Percentiles rank a stretch among this genome's conserved stretches.
These are phyloP conservation scores for Amanita exitialis DNA, from an alignment of 768 basidiomycete genomes.

Conservation along the genomic window DNA sequence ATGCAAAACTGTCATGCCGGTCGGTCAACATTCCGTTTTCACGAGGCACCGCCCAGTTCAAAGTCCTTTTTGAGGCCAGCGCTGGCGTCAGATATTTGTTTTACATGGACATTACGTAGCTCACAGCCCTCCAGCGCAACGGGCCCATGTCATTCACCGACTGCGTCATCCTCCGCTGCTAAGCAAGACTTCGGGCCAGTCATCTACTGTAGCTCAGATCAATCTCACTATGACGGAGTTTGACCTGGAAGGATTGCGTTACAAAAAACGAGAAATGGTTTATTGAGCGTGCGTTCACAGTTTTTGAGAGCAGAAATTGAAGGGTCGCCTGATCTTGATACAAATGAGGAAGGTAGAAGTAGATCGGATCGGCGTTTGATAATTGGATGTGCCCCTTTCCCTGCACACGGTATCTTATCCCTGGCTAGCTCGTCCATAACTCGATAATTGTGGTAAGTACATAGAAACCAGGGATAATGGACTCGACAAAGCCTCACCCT, in stretches of 20 bases:
- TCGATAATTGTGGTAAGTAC: background rate
- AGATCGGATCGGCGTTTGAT: background rate
- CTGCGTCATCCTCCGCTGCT: conserved; percentile 36
- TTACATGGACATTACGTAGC: background rate
- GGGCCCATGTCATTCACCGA: conserved; percentile 28
- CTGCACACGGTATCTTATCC: background rate
- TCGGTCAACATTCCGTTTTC: conserved; percentile 4
- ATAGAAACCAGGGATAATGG: background rate
- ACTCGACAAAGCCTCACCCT: background rate
- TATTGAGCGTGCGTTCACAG: conserved; percentile 27
- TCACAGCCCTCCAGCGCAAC: conserved; percentile 15
- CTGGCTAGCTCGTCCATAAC: background rate
- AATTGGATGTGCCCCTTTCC: background rate
- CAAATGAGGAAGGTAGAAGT: background rate
- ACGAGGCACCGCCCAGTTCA: conserved; percentile 5
- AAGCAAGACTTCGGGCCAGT: conserved; percentile 31
- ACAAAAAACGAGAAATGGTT: conserved; percentile 37
- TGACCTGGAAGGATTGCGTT: conserved; percentile 27
- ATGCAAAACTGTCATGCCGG: conserved; percentile 39
- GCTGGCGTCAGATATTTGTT: conserved; percentile 15
- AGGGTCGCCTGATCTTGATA: conserved; percentile 8
- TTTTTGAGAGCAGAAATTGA: background rate
- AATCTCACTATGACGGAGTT: conserved; percentile 10
- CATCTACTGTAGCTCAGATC: conserved; percentile 37
- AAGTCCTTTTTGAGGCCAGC: conserved; percentile 21